Percentiles rank a stretch among this genome's conserved stretches.
Evolutionary conservation across 1,284 basidiomycete species (phyloP).

Genomic region (Fomitopsis schrenkii): DNA sequence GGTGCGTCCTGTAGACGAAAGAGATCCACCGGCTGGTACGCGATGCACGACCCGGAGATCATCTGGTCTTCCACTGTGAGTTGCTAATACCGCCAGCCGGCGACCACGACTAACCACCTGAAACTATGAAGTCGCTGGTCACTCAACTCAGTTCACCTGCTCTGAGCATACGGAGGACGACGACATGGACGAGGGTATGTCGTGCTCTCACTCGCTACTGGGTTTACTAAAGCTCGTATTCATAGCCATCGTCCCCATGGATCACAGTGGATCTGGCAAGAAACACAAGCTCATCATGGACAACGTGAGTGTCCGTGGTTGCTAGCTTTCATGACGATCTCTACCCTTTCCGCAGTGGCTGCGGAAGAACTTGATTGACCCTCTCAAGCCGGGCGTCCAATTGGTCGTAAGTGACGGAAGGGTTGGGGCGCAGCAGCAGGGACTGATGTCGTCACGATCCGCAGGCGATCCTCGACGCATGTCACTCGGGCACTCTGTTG

Average conservation of each 20-base stretch:
- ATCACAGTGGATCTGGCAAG: slow-evolving; percentile 16
- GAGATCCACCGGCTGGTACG: slow-evolving; percentile 10
- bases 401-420: slow-evolving; percentile 24
- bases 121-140: slow-evolving; percentile 11
- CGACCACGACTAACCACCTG: background rate
- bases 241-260: slow-evolving; percentile 15
- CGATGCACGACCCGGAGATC: slow-evolving; percentile 11
- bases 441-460: background rate
- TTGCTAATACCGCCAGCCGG: background rate
- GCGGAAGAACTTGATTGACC: slow-evolving; percentile 33
- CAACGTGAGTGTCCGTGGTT: slow-evolving; percentile 25
- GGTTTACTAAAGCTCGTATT: background rate
- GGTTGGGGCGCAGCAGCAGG: background rate
- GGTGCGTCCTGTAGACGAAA: background rate
- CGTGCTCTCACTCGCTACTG: background rate
- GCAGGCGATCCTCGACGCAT: slow-evolving; percentile 42
- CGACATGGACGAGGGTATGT: slow-evolving; percentile 32
- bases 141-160: slow-evolving; percentile 14
- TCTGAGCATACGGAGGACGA: slow-evolving; percentile 13
- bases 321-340: background rate
- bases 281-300: slow-evolving; percentile 24
- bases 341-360: slow-evolving; percentile 28
- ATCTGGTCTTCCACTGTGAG: slow-evolving; percentile 16
- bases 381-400: slow-evolving; percentile 35
- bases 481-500: slow-evolving; percentile 43